phyloP scores from a whole-genome alignment of 176 grass and related monocot species.

The Oryza nivara region DNA sequence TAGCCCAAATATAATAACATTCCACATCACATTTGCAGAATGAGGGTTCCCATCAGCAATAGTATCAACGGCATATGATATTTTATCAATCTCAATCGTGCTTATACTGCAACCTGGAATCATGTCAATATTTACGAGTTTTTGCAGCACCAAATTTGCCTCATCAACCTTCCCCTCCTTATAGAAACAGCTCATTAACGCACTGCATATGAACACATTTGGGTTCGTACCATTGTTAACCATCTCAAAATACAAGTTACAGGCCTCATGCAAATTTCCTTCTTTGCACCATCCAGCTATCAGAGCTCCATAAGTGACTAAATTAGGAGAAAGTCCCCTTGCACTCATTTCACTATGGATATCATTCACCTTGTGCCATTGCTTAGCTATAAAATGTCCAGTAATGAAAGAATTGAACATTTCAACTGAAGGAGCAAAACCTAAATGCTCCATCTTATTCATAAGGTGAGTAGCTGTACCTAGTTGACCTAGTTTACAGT shows the following conservation, averaged over 20 bases:
- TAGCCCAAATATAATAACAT: constrained; percentile 83
- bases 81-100: constrained; percentile 44
- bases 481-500: constrained; percentile 78
- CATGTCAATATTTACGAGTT: constrained; percentile 57
- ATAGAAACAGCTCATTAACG: constrained; percentile 77
- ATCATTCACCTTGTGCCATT: constrained; percentile 55
- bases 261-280: constrained; percentile 70
- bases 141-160: constrained; percentile 81
- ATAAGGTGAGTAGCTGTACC: constrained; percentile 54
- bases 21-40: constrained; percentile 79
- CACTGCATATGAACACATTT: constrained; percentile 77
- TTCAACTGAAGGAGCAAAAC: constrained; percentile 81
- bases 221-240: constrained; percentile 63
- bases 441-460: constrained; percentile 64
- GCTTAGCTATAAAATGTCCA: constrained; percentile 62
- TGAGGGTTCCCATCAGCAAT: constrained; percentile 45
- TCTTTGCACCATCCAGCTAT: constrained; percentile 92
- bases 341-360: constrained; percentile 57
- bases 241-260: constrained; percentile 78
- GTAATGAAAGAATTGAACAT: constrained; percentile 93
- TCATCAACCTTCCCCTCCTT: constrained; percentile 82
- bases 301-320: constrained; percentile 79
- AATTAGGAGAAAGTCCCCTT: constrained; percentile 67
- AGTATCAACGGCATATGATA: constrained; percentile 46
- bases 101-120: constrained; percentile 61